phyloP scores from a whole-genome alignment of 257 asterid genomes.

The Cynanchum wilfordii region DNA sequence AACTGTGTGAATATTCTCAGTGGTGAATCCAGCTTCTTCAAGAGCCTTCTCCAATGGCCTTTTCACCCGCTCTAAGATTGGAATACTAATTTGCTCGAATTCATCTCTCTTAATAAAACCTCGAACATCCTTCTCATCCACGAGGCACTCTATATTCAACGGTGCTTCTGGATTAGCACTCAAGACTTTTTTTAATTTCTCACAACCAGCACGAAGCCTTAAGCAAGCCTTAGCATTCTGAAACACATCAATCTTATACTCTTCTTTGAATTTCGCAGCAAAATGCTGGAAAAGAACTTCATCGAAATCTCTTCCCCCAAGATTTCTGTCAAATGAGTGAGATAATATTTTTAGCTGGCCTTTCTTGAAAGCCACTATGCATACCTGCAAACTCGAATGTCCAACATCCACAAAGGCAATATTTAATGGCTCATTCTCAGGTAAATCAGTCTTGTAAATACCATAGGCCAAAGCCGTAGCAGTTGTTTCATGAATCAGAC shows the following conservation, averaged over 20 bases:
- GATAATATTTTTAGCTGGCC: constrained; percentile 90
- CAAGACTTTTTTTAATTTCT: constrained; percentile 79
- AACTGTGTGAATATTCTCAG: constrained; percentile 62
- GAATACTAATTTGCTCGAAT: constrained; percentile 75
- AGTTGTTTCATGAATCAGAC: constrained; percentile 93
- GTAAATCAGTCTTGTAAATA: constrained; percentile 85
- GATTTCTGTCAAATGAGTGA: constrained; percentile 78
- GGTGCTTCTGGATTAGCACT: constrained; percentile 97
- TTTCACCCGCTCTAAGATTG: constrained; percentile 86
- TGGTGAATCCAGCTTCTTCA: constrained; percentile 65
- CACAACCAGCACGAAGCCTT: constrained; percentile 90
- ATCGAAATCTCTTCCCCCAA: constrained; percentile 95
- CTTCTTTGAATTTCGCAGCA: constrained; percentile 87
- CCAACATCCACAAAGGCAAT: constrained; percentile 87
- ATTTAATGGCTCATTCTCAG: constrained; percentile 74
- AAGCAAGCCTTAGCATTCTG: constrained; percentile 93
- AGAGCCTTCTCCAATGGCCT: constrained; percentile 90
- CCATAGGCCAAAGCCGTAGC: constrained; percentile 97
- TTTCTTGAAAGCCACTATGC: constrained; percentile 89
- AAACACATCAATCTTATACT: constrained; percentile 80
- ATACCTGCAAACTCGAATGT: constrained; percentile 88
- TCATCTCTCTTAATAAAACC: constrained; percentile 89
- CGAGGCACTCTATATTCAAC: constrained; percentile 81
- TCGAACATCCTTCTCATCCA: constrained; percentile 95
- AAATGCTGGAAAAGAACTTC: constrained; percentile 83